These are phyloP conservation scores for Candida morakotiae DNA, from an alignment of 805 yeast genomes.

Conservation along the genomic window DNA sequence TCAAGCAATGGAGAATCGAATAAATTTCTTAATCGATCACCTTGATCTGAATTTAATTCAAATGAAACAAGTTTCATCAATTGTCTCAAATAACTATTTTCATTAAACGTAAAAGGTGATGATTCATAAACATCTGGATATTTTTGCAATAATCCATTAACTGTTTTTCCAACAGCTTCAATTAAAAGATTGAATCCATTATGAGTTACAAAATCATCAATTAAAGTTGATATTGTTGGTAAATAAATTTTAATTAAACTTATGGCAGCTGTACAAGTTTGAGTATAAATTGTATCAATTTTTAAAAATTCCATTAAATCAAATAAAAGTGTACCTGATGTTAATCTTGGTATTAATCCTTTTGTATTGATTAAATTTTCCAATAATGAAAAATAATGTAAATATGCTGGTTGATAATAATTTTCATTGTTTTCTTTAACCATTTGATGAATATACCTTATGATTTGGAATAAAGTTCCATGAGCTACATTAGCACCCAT, in stretches of 20 bases:
- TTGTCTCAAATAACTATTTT: constrained; percentile 46
- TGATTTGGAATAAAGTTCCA: constrained; percentile 71
- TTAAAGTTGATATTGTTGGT: constrained; percentile 42
- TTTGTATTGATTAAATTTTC: constrained; percentile 58
- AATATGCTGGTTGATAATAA: constrained; percentile 40
- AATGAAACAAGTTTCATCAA: constrained; percentile 60
- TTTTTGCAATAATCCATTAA: constrained; percentile 55
- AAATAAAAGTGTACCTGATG: constrained; percentile 72
- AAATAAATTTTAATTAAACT: constrained; percentile 50
- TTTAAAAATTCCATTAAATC: constrained; percentile 60
- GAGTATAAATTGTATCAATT: constrained; percentile 45
- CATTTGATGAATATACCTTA: constrained; percentile 58
- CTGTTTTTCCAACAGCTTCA: constrained; percentile 57
- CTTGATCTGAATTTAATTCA: constrained; percentile 67
- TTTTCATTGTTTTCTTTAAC: constrained; percentile 37
- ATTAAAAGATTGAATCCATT: constrained; percentile 66
- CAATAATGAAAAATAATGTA: constrained; percentile 55
- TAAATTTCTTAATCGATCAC: constrained; percentile 79
- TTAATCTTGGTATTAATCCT: constrained; percentile 50
- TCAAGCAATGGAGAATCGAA: constrained; percentile 78
- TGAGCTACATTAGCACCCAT: constrained; percentile 85
- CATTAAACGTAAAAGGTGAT: constrained; percentile 52
- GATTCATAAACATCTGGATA: constrained; percentile 65
- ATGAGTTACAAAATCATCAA: constrained; percentile 59
- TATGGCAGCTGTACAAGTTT: constrained; percentile 60